Conservation (phyloP, 768 basidiomycete genomes). For the Cystobasidium tubakii region DNA sequence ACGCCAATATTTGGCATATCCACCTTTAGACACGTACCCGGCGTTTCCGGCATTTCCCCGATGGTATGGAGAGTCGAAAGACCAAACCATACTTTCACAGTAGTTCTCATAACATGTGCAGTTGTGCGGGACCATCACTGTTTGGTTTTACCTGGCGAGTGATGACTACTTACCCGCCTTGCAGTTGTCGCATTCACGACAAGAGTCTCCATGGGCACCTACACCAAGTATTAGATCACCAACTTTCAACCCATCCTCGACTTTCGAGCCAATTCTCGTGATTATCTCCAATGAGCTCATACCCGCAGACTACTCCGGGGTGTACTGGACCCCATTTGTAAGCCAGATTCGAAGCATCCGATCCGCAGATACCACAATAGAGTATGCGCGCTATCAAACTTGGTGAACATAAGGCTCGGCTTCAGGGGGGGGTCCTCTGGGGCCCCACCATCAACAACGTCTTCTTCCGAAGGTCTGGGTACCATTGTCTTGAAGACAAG, state of each 20-base stretch:
- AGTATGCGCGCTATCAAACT: not conserved
- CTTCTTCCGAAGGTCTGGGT: not conserved
- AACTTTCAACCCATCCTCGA: not conserved
- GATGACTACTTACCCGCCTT: not conserved
- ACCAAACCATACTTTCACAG: not conserved
- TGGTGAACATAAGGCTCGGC: too few species aligned
- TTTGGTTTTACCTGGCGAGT: too few species aligned
- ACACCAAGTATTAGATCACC: not conserved
- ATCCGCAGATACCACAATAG: not conserved
- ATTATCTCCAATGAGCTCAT: not conserved
- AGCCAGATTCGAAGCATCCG: not conserved
- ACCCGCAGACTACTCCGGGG: not conserved
- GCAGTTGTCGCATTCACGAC: not conserved
- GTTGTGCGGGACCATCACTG: too few species aligned
- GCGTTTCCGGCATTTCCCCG: not conserved
- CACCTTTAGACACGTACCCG: not conserved
- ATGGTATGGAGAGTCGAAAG: not conserved
- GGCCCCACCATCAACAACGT: not conserved
- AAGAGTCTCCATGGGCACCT: not conserved
- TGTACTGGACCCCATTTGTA: not conserved
- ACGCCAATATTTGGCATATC: not conserved
- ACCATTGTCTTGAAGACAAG: not conserved
- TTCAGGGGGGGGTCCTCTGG: too few species aligned
- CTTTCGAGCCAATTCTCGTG: not conserved
- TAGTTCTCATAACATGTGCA: not conserved